These are phyloP conservation scores for Closterium sp. DNA, from an alignment of 139 green algal species.

Conservation along the genomic window DNA sequence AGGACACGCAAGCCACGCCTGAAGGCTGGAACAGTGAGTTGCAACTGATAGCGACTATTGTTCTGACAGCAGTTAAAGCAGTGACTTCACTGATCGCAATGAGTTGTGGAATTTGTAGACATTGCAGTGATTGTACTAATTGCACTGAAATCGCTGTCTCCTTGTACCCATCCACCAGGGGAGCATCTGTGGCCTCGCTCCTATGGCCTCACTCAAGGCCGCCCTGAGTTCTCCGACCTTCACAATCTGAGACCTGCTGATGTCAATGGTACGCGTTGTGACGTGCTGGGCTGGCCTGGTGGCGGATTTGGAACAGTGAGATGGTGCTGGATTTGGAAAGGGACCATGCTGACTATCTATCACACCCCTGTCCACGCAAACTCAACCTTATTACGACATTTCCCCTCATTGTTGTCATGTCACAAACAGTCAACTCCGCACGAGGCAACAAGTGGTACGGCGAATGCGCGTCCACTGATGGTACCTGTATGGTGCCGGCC, in stretches of 20 bases:
- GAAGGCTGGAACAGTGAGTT: conserved; percentile 45
- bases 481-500: conserved; percentile 11
- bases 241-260: conserved; percentile 40
- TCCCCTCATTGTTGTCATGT: background rate
- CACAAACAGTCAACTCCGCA: conserved; percentile 28
- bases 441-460: conserved; percentile 33
- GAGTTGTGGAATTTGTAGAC: no score
- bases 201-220: conserved; percentile 8
- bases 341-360: background rate
- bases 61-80: background rate
- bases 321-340: no score
- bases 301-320: no score
- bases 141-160: background rate
- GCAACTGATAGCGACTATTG: background rate
- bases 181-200: conserved; percentile 43
- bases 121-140: background rate
- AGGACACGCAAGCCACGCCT: conserved; percentile 12
- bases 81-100: no score
- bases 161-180: conserved; percentile 9
- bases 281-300: background rate
- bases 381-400: background rate
- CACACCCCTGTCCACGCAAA: background rate
- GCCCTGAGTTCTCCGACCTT: conserved; percentile 33
- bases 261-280: conserved; percentile 17
- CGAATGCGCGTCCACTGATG: conserved; percentile 7